Percentiles rank a stretch among this genome's conserved stretches.
Conservation (phyloP, 208 protist genomes). For the Crithidia brevicula region DNA sequence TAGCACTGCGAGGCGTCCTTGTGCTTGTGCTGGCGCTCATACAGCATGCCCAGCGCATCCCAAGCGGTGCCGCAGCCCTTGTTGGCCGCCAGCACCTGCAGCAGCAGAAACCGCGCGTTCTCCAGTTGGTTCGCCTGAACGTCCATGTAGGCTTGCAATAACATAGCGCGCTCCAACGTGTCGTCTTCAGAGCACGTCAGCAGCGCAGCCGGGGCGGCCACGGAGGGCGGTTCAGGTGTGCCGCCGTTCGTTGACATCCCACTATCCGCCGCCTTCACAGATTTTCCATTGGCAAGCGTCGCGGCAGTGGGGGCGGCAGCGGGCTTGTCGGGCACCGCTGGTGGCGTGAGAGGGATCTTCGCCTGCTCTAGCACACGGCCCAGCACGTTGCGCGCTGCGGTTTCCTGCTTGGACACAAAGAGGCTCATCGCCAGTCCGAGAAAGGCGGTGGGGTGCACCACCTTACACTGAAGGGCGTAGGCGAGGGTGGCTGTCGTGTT, state of each 20-base stretch:
- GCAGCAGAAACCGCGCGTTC: slow-evolving; percentile 63
- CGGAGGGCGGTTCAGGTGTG: background rate
- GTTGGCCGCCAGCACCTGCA: slow-evolving; percentile 70
- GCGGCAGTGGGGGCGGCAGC: background rate
- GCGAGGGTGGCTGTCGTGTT: slow-evolving; percentile 38
- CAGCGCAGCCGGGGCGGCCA: slow-evolving; percentile 9
- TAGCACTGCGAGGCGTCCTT: slow-evolving; percentile 93
- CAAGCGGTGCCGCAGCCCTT: slow-evolving; percentile 84
- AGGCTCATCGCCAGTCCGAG: slow-evolving; percentile 84
- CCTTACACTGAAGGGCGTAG: slow-evolving; percentile 38
- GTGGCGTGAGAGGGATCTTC: slow-evolving; percentile 9
- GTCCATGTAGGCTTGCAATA: slow-evolving; percentile 91
- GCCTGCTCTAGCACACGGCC: slow-evolving; percentile 29
- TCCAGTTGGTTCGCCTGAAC: slow-evolving; percentile 81
- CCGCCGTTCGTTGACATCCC: too few relatives aligned
- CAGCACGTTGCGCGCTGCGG: slow-evolving; percentile 62
- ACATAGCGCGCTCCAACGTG: slow-evolving; percentile 77
- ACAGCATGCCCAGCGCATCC: slow-evolving; percentile 88
- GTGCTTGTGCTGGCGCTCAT: slow-evolving; percentile 89
- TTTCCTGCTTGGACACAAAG: slow-evolving; percentile 79
- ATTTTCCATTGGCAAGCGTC: background rate
- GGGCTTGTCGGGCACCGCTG: slow-evolving; percentile 1
- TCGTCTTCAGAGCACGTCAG: slow-evolving; percentile 36
- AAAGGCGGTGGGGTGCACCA: slow-evolving; percentile 62
- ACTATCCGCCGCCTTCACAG: too few relatives aligned